Evolutionary conservation across 208 protist species (phyloP).

Genomic region (Lotmaria passim): DNA sequence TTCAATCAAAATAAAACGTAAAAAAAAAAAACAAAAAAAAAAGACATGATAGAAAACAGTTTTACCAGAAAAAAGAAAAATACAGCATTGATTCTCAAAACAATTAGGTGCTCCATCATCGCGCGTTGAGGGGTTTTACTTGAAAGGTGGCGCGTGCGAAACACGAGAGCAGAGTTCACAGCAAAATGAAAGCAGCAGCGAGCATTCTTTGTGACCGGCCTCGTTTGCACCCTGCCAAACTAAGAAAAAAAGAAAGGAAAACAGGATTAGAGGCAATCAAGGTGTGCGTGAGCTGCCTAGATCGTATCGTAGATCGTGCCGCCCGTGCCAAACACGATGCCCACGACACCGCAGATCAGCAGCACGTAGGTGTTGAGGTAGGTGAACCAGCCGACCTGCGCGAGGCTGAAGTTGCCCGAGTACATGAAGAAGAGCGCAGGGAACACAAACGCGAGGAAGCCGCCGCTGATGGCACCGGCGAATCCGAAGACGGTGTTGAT

Average conservation of each 20-base stretch:
- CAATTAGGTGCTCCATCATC: too few relatives aligned
- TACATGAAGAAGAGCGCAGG: constrained; percentile 70
- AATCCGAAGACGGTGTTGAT: constrained; percentile 74
- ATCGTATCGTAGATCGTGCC: constrained; percentile 41
- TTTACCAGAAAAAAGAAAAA: constrained; percentile 7
- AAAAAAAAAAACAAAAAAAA: constrained; percentile 26
- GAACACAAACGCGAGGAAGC: constrained; percentile 66
- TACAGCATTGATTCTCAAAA: background rate
- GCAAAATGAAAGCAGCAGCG: too few relatives aligned
- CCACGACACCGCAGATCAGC: constrained; percentile 45
- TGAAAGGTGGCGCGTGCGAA: too few relatives aligned
- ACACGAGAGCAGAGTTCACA: too few relatives aligned
- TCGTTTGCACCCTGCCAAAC: background rate
- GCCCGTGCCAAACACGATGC: constrained; percentile 37
- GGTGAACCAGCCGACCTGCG: constrained; percentile 47
- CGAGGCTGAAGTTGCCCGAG: constrained; percentile 48
- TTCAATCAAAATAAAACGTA: too few relatives aligned
- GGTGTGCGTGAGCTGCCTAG: too few relatives aligned
- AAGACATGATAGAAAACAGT: too few relatives aligned
- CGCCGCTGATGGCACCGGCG: constrained; percentile 56
- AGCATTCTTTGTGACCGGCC: background rate
- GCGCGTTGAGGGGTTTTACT: too few relatives aligned
- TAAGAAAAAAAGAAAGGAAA: background rate
- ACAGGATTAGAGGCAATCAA: too few relatives aligned
- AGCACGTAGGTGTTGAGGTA: constrained; percentile 62